Evolutionary conservation across 1,284 basidiomycete genomes (phyloP), one percentile per base, ranked within the genome.

Genomic region (Cystobasidium sp.): DNA sequence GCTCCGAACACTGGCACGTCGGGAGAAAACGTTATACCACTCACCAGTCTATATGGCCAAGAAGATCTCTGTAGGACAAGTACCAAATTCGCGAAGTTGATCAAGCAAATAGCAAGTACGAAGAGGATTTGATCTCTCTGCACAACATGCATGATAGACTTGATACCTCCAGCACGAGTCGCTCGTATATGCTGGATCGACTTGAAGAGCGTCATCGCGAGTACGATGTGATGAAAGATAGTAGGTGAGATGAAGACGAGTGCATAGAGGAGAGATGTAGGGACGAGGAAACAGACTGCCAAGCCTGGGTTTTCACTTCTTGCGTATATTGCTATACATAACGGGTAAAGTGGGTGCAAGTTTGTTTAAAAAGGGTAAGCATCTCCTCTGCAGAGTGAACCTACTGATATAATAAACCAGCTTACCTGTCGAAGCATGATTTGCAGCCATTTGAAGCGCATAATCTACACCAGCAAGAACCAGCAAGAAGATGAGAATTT

Each of bases 41-140:
- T 37, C 44, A 73, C 70, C 3, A 73, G 63, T 55, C 55, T 56
- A 47, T 65, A 73, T 8, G 70, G 75, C 64, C 75, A 68, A 39
- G 24, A 37, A 41, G 66, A 18, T 7, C 64, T 47, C 53, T 71
- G 67, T 0, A 76, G 63, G 7, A 70, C 70, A 7, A 76, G 71
- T 3, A 76, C 53, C 39, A 74, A 43, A 61, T 76, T 76, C 16
- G 67, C 52, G 24, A 76, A 76, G 31, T 76, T 76, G 53, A 70
- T 58, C 12, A 76, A 49, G 62, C 75, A 76, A 43, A 76, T 76
- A 6, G 75, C 59, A 4, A 76, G 71, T 1, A 71, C 65, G 22
- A 69, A 74, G 0, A 64, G 55, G 24, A 73, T 49, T 20, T 76
- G 75, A 58, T 74, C 71, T 44, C 52, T 58, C 56, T 73, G 53